A percentile compares a stretch with the other conserved stretches of the same genome.
phyloP scores from a whole-genome alignment of 441 rosid genomes.

The Populus hybrid region DNA sequence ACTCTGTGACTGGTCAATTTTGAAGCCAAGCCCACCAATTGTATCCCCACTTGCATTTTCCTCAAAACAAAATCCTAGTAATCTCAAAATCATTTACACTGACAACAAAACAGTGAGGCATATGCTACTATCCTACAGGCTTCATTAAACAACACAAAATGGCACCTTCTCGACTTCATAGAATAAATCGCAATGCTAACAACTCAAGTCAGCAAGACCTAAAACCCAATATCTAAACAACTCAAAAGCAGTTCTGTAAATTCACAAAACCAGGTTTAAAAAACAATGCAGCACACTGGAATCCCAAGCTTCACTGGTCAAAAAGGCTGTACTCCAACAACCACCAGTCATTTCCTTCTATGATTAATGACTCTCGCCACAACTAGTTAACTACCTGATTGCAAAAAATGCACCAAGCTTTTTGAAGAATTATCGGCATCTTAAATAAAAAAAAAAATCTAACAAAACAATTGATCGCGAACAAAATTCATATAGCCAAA shows the following conservation, averaged over 20 bases:
- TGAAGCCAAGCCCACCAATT: neutral
- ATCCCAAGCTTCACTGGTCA: neutral
- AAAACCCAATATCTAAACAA: neutral
- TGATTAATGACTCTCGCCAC: neutral
- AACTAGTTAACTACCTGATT: neutral
- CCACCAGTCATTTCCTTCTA: neutral
- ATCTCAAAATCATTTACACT: neutral
- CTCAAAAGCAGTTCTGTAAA: neutral
- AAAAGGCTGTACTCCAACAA: neutral
- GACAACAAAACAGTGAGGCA: neutral
- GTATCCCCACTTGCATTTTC: neutral
- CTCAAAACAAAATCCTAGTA: neutral
- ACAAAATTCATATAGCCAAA: neutral
- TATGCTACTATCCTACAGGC: neutral
- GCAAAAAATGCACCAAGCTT: neutral
- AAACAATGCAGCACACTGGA: neutral
- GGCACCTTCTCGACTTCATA: neutral
- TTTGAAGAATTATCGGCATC: neutral
- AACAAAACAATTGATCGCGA: neutral
- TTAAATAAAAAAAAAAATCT: neutral
- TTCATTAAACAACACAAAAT: neutral
- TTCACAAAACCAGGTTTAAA: neutral
- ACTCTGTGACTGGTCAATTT: neutral
- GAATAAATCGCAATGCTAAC: neutral
- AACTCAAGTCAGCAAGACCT: neutral